phyloP scores from a whole-genome alignment of 306 rosid species.

The Ammopiptanthus mongolicus region DNA sequence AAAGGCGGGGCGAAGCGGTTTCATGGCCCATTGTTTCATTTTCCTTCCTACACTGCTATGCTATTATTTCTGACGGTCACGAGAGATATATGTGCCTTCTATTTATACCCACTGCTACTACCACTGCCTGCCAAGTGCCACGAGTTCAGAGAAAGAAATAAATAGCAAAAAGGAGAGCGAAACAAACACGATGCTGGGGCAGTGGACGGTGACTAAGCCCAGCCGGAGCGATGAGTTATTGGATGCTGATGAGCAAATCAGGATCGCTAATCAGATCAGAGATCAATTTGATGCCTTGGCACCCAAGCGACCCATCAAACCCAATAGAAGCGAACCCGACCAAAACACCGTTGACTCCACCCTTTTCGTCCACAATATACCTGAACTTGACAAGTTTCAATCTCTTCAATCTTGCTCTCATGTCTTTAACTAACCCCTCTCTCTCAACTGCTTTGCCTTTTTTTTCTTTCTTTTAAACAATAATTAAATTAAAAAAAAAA shows the following conservation, averaged over 20 bases:
- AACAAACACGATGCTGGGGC: slow-evolving; percentile 34
- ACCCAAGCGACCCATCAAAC: slow-evolving; percentile 60
- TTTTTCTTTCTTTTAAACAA: too few species aligned
- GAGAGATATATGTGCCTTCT: background rate
- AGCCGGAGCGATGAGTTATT: slow-evolving; percentile 73
- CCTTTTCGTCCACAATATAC: slow-evolving; percentile 17
- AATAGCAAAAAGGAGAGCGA: background rate
- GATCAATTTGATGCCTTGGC: slow-evolving; percentile 55
- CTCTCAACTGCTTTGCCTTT: background rate
- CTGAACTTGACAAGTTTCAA: slow-evolving; percentile 55
- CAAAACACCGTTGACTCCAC: slow-evolving; percentile 8
- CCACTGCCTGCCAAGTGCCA: too few species aligned
- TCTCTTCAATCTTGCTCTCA: slow-evolving; percentile 51
- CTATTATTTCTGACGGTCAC: background rate
- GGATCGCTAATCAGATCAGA: slow-evolving; percentile 47
- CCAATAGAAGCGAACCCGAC: slow-evolving; percentile 69
- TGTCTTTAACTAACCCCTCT: slow-evolving; percentile 7
- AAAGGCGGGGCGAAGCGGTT: background rate
- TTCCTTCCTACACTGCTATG: background rate
- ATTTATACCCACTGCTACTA: background rate
- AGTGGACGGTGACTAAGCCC: slow-evolving; percentile 45
- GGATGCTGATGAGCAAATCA: slow-evolving; percentile 47
- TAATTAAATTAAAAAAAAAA: background rate
- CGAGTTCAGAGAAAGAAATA: background rate
- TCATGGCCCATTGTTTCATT: slow-evolving; percentile 9